Conservation (phyloP, 331 rosid species). For the Stylosanthes scabra region DNA sequence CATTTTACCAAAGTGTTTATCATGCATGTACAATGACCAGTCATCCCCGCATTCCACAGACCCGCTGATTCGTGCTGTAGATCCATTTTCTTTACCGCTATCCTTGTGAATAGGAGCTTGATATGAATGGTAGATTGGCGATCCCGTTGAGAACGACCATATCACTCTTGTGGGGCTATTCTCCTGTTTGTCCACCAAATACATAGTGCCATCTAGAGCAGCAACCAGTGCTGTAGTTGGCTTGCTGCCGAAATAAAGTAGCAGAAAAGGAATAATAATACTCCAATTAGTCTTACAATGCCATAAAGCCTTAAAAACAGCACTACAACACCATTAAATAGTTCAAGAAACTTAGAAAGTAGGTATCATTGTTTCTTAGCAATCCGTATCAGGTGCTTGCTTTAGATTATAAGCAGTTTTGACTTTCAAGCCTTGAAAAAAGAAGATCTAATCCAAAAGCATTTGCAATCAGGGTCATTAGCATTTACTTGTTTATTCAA, state of each 20-base stretch:
- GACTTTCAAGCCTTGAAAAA: neutral
- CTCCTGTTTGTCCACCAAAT: constrained; percentile 56
- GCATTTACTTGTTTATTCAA: constrained; percentile 3
- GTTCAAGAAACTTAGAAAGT: constrained; percentile 5
- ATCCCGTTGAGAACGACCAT: constrained; percentile 82
- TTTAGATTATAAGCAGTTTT: neutral
- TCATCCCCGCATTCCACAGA: constrained; percentile 80
- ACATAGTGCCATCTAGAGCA: constrained; percentile 66
- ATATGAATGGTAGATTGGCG: constrained; percentile 64
- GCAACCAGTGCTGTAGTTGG: constrained; percentile 61
- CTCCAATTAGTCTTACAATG: neutral
- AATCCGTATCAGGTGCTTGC: neutral
- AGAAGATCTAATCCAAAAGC: neutral
- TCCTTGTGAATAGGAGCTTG: constrained; percentile 49
- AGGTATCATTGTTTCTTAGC: neutral
- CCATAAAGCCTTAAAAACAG: neutral
- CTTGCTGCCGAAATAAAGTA: constrained; percentile 43
- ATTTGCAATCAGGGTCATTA: neutral
- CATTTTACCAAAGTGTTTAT: constrained; percentile 58
- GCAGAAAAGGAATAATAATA: neutral
- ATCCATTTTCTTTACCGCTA: constrained; percentile 48
- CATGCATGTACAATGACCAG: constrained; percentile 67
- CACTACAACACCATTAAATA: neutral
- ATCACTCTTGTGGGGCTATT: constrained; percentile 51
- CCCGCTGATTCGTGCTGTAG: constrained; percentile 31